These are phyloP conservation scores for Claviceps sp. DNA, from an alignment of 2,329 filamentous ascomycete species.

Conservation along the genomic window DNA sequence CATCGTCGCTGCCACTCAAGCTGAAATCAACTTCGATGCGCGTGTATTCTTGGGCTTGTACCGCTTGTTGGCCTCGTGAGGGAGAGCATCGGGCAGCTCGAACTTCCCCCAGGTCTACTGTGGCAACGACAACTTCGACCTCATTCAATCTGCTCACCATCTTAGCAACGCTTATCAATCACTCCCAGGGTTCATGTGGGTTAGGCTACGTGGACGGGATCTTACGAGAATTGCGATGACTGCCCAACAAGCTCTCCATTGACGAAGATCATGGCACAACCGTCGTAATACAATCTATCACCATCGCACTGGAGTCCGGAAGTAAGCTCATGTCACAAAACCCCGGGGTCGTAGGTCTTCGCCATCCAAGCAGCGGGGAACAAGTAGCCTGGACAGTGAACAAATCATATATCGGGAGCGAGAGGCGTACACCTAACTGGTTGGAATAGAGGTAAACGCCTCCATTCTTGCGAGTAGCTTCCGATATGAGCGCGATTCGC, in stretches of 20 bases:
- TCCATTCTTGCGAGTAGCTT: constrained; percentile 4
- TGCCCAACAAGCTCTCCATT: constrained; percentile 53
- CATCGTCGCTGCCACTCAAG: constrained; percentile 2
- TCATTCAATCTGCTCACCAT: constrained; percentile 1
- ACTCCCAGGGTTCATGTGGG: background rate
- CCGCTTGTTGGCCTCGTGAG: constrained; percentile 7
- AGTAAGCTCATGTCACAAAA: background rate
- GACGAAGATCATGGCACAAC: constrained; percentile 42
- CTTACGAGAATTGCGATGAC: constrained; percentile 43
- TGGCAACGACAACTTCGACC: constrained; percentile 53
- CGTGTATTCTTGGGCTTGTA: constrained; percentile 6
- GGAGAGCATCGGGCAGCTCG: constrained; percentile 7
- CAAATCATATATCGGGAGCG: background rate
- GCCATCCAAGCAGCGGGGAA: background rate
- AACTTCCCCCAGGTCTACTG: constrained; percentile 60
- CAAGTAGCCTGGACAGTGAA: background rate
- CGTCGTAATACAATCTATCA: constrained; percentile 4
- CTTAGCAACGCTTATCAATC: background rate
- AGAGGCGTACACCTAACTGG: constrained; percentile 1
- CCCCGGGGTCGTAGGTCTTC: background rate
- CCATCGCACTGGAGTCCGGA: background rate
- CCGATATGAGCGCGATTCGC: constrained; percentile 3
- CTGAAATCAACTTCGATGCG: constrained; percentile 9
- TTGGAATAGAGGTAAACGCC: constrained; percentile 5
- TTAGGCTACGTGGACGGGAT: constrained; percentile 28